These are phyloP conservation scores for Phytophthora hybrid DNA, from an alignment of 352 stramenopile species.

Conservation along the genomic window DNA sequence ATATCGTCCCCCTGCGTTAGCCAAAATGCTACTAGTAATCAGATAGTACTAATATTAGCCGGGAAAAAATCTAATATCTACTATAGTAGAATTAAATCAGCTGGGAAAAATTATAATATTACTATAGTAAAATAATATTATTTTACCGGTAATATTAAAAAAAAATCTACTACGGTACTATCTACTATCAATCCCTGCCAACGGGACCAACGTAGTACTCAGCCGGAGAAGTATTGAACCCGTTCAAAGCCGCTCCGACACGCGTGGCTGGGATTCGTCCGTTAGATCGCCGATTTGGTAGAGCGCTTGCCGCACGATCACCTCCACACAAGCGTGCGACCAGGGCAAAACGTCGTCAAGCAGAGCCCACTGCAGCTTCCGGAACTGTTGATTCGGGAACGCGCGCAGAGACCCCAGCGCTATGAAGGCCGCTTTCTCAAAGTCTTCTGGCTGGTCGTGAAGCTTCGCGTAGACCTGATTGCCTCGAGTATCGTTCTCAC, in stretches of 20 bases:
- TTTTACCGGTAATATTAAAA: too few species aligned
- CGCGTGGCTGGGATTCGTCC: conserved; percentile 10
- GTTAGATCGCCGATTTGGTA: background rate
- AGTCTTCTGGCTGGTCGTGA: conserved; percentile 22
- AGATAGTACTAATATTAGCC: too few species aligned
- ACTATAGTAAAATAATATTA: too few species aligned
- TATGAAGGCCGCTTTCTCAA: conserved; percentile 43
- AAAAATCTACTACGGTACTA: too few species aligned
- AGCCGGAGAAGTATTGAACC: conserved; percentile 37
- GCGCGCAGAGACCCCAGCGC: conserved; percentile 50
- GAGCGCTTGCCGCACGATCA: conserved; percentile 54
- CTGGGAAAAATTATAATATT: too few species aligned
- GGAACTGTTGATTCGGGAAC: conserved; percentile 59
- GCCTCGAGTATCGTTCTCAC: conserved; percentile 36
- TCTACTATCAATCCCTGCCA: too few species aligned
- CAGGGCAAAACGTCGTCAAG: conserved; percentile 54
- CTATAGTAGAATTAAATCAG: too few species aligned
- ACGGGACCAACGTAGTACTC: conserved; percentile 32
- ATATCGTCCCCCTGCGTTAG: too few species aligned
- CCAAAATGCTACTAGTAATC: too few species aligned
- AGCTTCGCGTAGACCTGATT: conserved; percentile 59
- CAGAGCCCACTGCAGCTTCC: conserved; percentile 52
- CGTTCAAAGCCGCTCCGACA: conserved; percentile 41
- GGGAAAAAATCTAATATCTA: too few species aligned
- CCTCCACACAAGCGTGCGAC: conserved; percentile 44